phyloP scores from a whole-genome alignment of 495 filamentous ascomycete species.

The Polyplosphaeria fusca region DNA sequence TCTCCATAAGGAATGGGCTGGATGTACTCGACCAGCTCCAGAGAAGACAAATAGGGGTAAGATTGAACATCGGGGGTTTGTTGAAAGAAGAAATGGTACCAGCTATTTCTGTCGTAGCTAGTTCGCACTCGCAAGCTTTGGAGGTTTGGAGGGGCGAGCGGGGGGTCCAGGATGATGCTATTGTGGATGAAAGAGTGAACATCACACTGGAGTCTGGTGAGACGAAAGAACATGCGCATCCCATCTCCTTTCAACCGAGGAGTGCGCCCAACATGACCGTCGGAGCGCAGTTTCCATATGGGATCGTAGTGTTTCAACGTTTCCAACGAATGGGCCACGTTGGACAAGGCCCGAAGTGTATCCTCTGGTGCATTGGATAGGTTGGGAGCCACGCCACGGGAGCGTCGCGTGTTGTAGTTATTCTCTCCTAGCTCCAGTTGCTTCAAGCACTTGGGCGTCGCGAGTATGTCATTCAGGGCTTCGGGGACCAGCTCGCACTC shows the following conservation, averaged over 20 bases:
- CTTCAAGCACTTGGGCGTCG: slow-evolving; percentile 9
- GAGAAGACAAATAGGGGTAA: slow-evolving; percentile 1
- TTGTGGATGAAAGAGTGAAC: slow-evolving; percentile 18
- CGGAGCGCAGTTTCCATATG: background rate
- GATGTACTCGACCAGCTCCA: slow-evolving; percentile 14
- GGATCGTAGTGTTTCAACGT: slow-evolving; percentile 17
- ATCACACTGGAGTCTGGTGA: slow-evolving; percentile 12
- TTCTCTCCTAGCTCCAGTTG: slow-evolving; percentile 27
- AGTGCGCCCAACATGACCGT: background rate
- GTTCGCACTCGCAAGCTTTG: slow-evolving; percentile 8
- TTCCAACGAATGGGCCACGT: slow-evolving; percentile 19
- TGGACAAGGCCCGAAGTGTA: slow-evolving; percentile 8
- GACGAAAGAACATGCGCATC: slow-evolving; percentile 13
- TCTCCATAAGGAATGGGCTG: background rate
- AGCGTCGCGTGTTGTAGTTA: background rate
- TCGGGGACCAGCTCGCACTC: slow-evolving; percentile 12
- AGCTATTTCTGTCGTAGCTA: background rate
- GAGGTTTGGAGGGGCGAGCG: slow-evolving; percentile 9
- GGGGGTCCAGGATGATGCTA: slow-evolving; percentile 3
- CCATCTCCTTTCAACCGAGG: background rate
- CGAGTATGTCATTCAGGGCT: slow-evolving; percentile 7
- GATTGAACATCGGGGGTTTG: slow-evolving; percentile 1
- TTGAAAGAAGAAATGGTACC: slow-evolving; percentile 13
- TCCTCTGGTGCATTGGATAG: slow-evolving; percentile 1
- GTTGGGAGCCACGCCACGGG: background rate